Evolutionary conservation across 2,329 filamentous ascomycete genomes (phyloP).

Genomic region (Pseudogymnoascus sp.): DNA sequence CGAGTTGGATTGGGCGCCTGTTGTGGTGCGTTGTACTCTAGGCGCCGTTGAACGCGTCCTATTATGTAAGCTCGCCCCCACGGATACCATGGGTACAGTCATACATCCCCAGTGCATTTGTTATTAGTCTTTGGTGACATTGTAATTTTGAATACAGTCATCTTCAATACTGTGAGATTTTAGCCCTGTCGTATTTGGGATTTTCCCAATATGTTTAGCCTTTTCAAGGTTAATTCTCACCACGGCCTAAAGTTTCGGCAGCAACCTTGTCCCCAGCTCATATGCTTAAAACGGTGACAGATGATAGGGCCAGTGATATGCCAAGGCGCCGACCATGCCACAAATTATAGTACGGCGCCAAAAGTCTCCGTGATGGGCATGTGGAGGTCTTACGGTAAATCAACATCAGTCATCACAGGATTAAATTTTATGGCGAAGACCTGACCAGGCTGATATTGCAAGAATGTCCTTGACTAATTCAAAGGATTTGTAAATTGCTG

Average conservation of each 20-base stretch:
- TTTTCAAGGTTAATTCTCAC: not conserved
- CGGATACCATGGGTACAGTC: not conserved
- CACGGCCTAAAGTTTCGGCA: not conserved
- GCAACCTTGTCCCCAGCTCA: not conserved
- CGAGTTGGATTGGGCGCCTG: not conserved
- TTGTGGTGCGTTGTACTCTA: not conserved
- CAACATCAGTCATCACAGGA: not conserved
- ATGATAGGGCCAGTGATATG: not conserved
- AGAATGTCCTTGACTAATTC: not conserved
- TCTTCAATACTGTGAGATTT: not conserved
- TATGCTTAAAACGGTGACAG: not conserved
- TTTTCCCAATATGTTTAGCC: not conserved
- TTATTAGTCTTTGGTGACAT: not conserved
- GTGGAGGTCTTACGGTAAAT: not conserved
- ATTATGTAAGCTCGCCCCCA: not conserved
- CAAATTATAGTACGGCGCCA: not conserved
- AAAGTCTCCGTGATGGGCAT: not conserved
- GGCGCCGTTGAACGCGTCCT: not conserved
- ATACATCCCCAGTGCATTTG: not conserved
- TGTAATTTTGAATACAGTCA: not conserved
- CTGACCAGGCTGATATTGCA: not conserved
- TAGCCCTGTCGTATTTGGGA: not conserved
- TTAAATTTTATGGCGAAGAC: not conserved
- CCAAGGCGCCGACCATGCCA: not conserved
- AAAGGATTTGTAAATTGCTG: not conserved